Evolutionary conservation across 257 asterid genomes (phyloP), one percentile per base, ranked within the genome.

Genomic region (Coffea eugenioides): DNA sequence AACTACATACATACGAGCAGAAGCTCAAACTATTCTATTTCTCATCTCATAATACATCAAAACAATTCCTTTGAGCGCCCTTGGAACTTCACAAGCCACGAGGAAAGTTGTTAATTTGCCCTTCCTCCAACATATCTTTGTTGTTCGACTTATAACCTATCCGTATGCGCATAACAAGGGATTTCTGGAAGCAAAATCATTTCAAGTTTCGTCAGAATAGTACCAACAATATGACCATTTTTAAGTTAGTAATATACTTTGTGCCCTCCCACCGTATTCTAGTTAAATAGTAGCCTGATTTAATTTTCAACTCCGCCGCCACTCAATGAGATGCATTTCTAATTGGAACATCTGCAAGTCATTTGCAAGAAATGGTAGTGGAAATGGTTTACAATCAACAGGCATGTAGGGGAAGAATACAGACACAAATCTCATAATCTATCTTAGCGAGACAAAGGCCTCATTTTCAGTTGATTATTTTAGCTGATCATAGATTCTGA

Each of bases 121-220:
- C 98, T 85, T 96, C 97, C 91, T 96, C 99, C 84, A 92, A 82
- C 73, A 90, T 89, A 49, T 91, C 98, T 89, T 90, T 96, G 79
- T 49, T 86, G 61, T 91, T 90, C 77, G 66, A 86, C 89, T 91
- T 92, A 79, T 96, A 96, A 80, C 82, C 89, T 85, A 96, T 89
- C 86, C 98, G 88, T 27, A 90, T 31, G 84, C 98, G 92, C 99
- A 96, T 94, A 77, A 94, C 92, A 77, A 92, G 90, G 77, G 98
- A 87, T 94, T 94, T 96, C 98, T 96, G 94, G 74, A 85, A 71
- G 78, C 15, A 61, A 83, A 56, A 83, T 46, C 69, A 75, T 80
- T 76, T 77, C 59, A 68, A 76, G 68, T 43, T 76, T 71, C 31
- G 71, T 80, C 80, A 66, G 71, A 79, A 27, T 59, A 77, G 10